Base-by-base conservation (phyloP, 371 early-diverging fungal species). In the Mortierella sp. region DNA sequence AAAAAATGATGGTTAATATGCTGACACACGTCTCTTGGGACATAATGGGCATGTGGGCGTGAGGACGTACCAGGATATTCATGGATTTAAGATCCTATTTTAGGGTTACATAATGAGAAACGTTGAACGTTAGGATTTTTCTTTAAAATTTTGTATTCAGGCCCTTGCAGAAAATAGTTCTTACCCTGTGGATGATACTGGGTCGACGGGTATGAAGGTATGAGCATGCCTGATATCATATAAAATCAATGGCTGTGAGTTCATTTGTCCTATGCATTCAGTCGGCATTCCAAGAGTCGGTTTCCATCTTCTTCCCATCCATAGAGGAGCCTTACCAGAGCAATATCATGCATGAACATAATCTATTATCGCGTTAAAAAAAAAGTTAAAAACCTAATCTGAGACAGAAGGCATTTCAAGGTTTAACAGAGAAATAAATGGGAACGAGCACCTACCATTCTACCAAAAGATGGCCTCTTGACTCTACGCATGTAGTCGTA, bases 331-430 rank as follows among this genome's bases (percentile, higher is more conserved):
- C 58, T 58, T 58, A 58, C 58, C 28, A 94, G 76, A 5, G 94
- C 91, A 82, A 95, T 94, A 70, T 96, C 94, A 74, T 94, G 92
- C 94, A 94, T 94, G 52, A 88, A 92, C 87, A 88, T 92, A 52
- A 91, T 84, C 89, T 89, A 74, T 50, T 52, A 36, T 21, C 9
- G 47, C 13, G 4, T 16, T 3, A 10, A 47, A 47, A 47, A 13
- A 47, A 16, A 47, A 47, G 16, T 47, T 13, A 19, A 16, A 47
- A 47, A 19, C 19, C 4, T 47, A 13, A 16, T 28, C 13, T 57
- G 11, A 21, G 11, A 24, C 32, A 28, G 9, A 57, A 3, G 32
- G 11, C 21, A 11, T 21, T 19, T 57, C 10, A 24, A 10, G 11
- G 19, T 28, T 4, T 7, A 9, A 45, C 13, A 16, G 50, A 7